A percentile compares a stretch with the other conserved stretches of the same genome.
Conservation (phyloP, 192 early-diverging fungal species). For the Umbelopsis vinacea region DNA sequence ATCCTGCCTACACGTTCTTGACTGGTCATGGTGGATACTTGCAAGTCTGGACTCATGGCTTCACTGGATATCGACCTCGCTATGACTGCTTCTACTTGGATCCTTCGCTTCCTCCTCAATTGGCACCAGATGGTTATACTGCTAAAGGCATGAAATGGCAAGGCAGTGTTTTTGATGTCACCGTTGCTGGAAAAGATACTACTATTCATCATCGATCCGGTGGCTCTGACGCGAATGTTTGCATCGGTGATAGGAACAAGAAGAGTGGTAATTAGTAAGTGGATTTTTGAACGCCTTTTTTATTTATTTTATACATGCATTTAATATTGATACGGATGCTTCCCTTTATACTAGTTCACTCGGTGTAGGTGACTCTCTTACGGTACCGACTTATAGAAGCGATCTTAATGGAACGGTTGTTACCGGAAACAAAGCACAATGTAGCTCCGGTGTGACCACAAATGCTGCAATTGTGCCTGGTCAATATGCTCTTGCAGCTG, state of each 20-base stretch:
- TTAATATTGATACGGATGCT: background rate
- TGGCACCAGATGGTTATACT: constrained; percentile 38
- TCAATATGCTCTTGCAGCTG: constrained; percentile 40
- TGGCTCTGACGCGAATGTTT: constrained; percentile 27
- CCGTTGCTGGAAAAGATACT: constrained; percentile 26
- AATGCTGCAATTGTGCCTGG: constrained; percentile 27
- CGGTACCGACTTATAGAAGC: constrained; percentile 33
- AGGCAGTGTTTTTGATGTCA: constrained; percentile 41
- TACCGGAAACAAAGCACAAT: constrained; percentile 40
- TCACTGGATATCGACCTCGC: constrained; percentile 38
- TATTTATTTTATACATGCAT: no score
- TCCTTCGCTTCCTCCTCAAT: constrained; percentile 38
- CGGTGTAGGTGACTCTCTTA: constrained; percentile 32
- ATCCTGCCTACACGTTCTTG: constrained; percentile 45
- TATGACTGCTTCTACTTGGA: constrained; percentile 43
- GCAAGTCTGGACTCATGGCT: constrained; percentile 44
- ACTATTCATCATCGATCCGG: constrained; percentile 33
- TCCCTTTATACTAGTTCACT: constrained; percentile 12
- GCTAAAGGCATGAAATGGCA: constrained; percentile 45
- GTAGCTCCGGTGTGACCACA: constrained; percentile 16
- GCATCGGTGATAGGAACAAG: constrained; percentile 38
- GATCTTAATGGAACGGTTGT: constrained; percentile 38
- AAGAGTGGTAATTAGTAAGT: constrained; percentile 44
- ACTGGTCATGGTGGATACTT: constrained; percentile 44
- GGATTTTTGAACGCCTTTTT: background rate